Percentiles rank a stretch among this genome's conserved stretches.
Evolutionary conservation across 495 filamentous ascomycete species (phyloP).

Genomic region (Aeminium ludgeri): DNA sequence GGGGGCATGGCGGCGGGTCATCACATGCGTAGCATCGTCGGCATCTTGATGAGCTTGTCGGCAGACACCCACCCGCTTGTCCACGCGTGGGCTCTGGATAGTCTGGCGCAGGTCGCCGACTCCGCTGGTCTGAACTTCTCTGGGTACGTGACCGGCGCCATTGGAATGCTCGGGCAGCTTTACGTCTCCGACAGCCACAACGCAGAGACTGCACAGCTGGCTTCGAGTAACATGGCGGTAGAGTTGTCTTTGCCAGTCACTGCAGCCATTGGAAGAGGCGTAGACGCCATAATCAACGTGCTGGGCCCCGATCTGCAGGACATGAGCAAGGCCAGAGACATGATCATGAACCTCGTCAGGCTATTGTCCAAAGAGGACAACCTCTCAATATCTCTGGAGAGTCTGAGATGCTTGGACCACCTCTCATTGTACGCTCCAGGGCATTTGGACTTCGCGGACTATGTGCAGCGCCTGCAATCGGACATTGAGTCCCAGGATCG

Average conservation of each 20-base stretch:
- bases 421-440: constrained; percentile 80
- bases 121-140: constrained; percentile 87
- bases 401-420: constrained; percentile 74
- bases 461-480: constrained; percentile 65
- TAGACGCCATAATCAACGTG: constrained; percentile 93
- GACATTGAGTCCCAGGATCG: constrained; percentile 51
- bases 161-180: constrained; percentile 84
- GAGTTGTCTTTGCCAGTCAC: constrained; percentile 55
- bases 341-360: constrained; percentile 71
- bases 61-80: constrained; percentile 93
- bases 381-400: constrained; percentile 53
- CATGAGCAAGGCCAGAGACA: constrained; percentile 71
- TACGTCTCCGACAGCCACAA: constrained; percentile 87
- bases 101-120: constrained; percentile 71
- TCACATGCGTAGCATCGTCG: constrained; percentile 88
- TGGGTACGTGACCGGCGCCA: constrained; percentile 68
- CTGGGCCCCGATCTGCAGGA: constrained; percentile 92
- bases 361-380: constrained; percentile 72
- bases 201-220: constrained; percentile 54
- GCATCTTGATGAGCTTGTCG: constrained; percentile 86
- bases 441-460: constrained; percentile 63
- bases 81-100: constrained; percentile 90
- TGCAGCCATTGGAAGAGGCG: constrained; percentile 65
- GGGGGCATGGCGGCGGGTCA: constrained; percentile 97
- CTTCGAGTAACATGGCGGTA: constrained; percentile 68